Conservation (phyloP, 139 green algal species). For the Chlorella sp. region DNA sequence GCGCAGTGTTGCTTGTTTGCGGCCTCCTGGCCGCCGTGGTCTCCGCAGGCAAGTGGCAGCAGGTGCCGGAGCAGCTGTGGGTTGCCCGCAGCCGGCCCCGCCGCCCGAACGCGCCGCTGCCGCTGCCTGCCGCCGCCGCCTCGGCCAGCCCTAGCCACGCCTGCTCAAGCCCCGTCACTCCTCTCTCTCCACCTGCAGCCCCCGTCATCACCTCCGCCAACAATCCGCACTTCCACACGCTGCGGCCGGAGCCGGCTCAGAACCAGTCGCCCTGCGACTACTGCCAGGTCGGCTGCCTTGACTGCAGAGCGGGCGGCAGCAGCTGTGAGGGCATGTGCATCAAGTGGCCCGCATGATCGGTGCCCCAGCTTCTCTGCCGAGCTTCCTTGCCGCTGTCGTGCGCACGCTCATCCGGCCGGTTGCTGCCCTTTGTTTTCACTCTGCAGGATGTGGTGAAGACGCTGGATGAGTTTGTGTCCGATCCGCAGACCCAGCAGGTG, state of each 20-base stretch:
- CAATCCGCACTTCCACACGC: neutral
- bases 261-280: constrained; percentile 1
- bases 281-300: no score
- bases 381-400: neutral
- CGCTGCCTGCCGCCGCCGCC: neutral
- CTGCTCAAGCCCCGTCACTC: no score
- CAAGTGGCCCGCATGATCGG: no score
- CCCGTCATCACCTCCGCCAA: constrained; percentile 19
- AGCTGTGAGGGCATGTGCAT: no score
- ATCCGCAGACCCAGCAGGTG: constrained; percentile 30
- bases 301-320: no score
- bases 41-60: constrained; percentile 6
- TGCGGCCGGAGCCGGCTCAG: constrained; percentile 2
- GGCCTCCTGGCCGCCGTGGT: constrained; percentile 9
- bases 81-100: neutral
- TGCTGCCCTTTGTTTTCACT: neutral
- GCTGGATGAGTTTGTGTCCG: constrained; percentile 3
- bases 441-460: constrained; percentile 23
- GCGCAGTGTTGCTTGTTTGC: neutral
- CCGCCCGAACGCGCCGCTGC: neutral
- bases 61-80: neutral
- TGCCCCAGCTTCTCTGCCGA: neutral
- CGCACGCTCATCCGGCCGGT: neutral
- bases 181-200: neutral
- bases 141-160: no score